Conservation (phyloP, 1,284 basidiomycete species). For the Peniophora sp. region DNA sequence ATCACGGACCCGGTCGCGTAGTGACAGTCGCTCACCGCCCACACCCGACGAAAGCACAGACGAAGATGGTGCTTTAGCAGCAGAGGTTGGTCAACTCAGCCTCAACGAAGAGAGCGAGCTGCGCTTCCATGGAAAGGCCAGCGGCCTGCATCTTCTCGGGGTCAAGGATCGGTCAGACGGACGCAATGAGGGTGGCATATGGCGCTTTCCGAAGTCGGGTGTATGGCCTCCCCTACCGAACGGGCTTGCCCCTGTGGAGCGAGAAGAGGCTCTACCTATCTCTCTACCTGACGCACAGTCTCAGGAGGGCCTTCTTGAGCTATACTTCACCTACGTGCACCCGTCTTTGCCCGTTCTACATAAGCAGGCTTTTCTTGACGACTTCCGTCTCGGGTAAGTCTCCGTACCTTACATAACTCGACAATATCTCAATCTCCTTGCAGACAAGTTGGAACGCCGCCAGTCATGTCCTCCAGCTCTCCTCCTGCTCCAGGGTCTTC, state of each 20-base stretch:
- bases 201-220: slow-evolving; percentile 76
- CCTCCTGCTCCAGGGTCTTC: slow-evolving; percentile 15
- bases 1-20: neutral
- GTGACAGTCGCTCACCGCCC: slow-evolving; percentile 6
- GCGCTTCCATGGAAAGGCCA: slow-evolving; percentile 72
- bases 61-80: slow-evolving; percentile 50
- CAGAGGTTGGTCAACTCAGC: slow-evolving; percentile 76
- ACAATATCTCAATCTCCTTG: neutral
- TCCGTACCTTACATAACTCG: neutral
- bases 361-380: slow-evolving; percentile 60
- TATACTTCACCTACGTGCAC: slow-evolving; percentile 79
- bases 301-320: slow-evolving; percentile 62
- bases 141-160: slow-evolving; percentile 71
- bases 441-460: slow-evolving; percentile 1
- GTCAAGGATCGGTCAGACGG: slow-evolving; percentile 50
- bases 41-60: slow-evolving; percentile 19
- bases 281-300: slow-evolving; percentile 44
- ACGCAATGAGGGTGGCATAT: slow-evolving; percentile 73
- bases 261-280: slow-evolving; percentile 29
- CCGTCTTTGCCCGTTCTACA: slow-evolving; percentile 66
- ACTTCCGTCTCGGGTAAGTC: slow-evolving; percentile 35
- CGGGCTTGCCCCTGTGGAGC: slow-evolving; percentile 24
- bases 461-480: slow-evolving; percentile 9
- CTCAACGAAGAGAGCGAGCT: slow-evolving; percentile 80
- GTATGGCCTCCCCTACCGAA: slow-evolving; percentile 67